Percentiles rank a stretch among this genome's conserved stretches.
These are phyloP conservation scores for Microglena sp. DNA, from an alignment of 139 green algal species.

Conservation along the genomic window DNA sequence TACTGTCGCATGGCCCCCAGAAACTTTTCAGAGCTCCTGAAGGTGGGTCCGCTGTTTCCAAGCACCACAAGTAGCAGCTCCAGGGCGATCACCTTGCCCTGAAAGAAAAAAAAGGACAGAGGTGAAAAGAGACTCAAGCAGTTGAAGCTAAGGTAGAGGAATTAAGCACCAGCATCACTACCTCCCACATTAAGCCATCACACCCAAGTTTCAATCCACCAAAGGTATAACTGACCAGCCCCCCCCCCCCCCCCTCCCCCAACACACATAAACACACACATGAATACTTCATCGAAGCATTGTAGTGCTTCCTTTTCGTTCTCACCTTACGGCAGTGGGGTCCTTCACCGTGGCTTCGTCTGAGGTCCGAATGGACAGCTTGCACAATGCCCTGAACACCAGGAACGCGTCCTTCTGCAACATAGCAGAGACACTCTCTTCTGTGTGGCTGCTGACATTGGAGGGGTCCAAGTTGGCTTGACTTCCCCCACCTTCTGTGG, in stretches of 20 bases:
- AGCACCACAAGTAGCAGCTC: constrained; percentile 94
- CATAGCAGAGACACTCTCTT: too few species aligned
- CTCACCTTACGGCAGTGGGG: constrained; percentile 52
- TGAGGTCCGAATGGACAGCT: constrained; percentile 79
- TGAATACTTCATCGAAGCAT: too few species aligned
- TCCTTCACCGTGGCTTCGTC: constrained; percentile 48
- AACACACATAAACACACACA: too few species aligned
- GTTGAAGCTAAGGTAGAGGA: too few species aligned
- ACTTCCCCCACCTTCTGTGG: background rate
- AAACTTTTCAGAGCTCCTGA: constrained; percentile 73
- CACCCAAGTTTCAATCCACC: too few species aligned
- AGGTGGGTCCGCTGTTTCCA: constrained; percentile 84
- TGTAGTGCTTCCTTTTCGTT: constrained; percentile 14
- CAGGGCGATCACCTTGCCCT: constrained; percentile 74
- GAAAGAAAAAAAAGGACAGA: constrained; percentile 2
- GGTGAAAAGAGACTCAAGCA: too few species aligned
- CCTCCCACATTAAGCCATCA: too few species aligned
- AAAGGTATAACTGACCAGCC: too few species aligned
- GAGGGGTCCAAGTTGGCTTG: background rate
- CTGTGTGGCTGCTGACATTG: background rate
- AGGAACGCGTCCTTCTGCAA: constrained; percentile 89
- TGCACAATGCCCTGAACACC: constrained; percentile 95
- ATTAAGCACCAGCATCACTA: too few species aligned
- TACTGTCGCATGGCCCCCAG: constrained; percentile 84
- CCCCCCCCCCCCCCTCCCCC: too few species aligned